A percentile compares a stretch with the other conserved stretches of the same genome.
phyloP scores from a whole-genome alignment of 805 yeast species.

The Wickerhamomyces ciferrii region DNA sequence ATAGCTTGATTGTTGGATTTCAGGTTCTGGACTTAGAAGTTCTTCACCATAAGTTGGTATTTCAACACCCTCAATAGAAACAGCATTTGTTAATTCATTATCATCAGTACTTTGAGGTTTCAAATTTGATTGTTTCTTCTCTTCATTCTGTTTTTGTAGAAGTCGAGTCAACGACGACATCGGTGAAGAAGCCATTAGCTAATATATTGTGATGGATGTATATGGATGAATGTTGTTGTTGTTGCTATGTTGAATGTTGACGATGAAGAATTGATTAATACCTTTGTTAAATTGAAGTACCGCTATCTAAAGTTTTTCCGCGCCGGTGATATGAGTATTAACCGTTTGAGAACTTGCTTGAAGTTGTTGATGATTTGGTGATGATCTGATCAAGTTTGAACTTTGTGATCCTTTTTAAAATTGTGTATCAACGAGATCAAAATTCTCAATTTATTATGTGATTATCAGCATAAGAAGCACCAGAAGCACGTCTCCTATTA shows the following conservation, averaged over 20 bases:
- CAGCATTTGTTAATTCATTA: constrained; percentile 16
- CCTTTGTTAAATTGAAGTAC: neutral
- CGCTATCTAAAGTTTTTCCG: neutral
- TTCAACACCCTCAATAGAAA: constrained; percentile 25
- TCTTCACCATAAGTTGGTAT: constrained; percentile 9
- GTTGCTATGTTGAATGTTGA: neutral
- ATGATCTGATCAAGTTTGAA: no score
- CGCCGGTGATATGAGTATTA: neutral
- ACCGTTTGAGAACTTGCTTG: neutral
- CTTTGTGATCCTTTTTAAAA: no score
- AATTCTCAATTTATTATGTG: no score
- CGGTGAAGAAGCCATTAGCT: constrained; percentile 14
- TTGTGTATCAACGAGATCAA: no score
- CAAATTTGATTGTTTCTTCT: constrained; percentile 1
- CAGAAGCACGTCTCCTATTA: no score
- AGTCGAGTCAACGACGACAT: constrained; percentile 22
- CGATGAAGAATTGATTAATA: neutral
- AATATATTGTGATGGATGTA: no score
- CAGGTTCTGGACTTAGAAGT: neutral
- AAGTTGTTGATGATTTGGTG: neutral
- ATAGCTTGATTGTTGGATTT: constrained; percentile 1
- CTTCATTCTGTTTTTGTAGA: constrained; percentile 18
- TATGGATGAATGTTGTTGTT: neutral
- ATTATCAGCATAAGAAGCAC: neutral
- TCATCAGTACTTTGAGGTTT: constrained; percentile 4